Percentiles rank a stretch among this genome's conserved stretches.
Evolutionary conservation across 2,329 filamentous ascomycete genomes (phyloP).

Genomic region (Stachybotrys echinatus): DNA sequence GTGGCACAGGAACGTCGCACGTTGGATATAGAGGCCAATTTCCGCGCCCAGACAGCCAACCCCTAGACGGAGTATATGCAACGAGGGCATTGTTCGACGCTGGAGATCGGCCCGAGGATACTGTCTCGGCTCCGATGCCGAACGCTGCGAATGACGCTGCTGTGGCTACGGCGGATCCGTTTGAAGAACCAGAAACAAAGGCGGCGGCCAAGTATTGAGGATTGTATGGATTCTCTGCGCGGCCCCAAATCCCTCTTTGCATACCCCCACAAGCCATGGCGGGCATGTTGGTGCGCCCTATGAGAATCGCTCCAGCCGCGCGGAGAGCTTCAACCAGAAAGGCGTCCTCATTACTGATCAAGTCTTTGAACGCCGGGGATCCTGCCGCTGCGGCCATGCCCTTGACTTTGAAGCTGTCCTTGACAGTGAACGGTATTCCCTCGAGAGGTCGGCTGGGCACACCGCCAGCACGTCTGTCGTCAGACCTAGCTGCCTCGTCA

Average conservation of each 20-base stretch:
- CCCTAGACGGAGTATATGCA: slow-evolving; percentile 50
- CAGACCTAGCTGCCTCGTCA: slow-evolving; percentile 20
- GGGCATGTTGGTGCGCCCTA: slow-evolving; percentile 51
- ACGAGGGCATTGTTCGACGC: slow-evolving; percentile 52
- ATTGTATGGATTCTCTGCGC: slow-evolving; percentile 54
- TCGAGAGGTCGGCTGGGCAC: slow-evolving; percentile 29
- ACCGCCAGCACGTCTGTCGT: slow-evolving; percentile 14
- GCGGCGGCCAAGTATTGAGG: slow-evolving; percentile 45
- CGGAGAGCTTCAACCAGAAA: slow-evolving; percentile 41
- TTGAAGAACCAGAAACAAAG: slow-evolving; percentile 53
- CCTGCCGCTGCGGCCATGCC: slow-evolving; percentile 49
- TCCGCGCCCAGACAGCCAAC: slow-evolving; percentile 44
- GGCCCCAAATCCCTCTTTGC: slow-evolving; percentile 50
- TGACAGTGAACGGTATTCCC: slow-evolving; percentile 52
- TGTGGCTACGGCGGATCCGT: slow-evolving; percentile 47
- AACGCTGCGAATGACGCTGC: slow-evolving; percentile 46
- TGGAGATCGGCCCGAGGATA: slow-evolving; percentile 50
- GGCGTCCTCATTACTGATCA: slow-evolving; percentile 47
- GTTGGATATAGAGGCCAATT: slow-evolving; percentile 51
- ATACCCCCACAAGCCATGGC: slow-evolving; percentile 55
- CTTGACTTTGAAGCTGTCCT: slow-evolving; percentile 50
- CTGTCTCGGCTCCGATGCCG: slow-evolving; percentile 48
- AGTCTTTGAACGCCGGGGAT: slow-evolving; percentile 45
- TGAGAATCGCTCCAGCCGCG: slow-evolving; percentile 22
- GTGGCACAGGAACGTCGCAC: slow-evolving; percentile 49